Percentiles rank a stretch among this genome's conserved stretches.
phyloP scores from a whole-genome alignment of 169 alveolate genomes.

The Babesia gibsoni region DNA sequence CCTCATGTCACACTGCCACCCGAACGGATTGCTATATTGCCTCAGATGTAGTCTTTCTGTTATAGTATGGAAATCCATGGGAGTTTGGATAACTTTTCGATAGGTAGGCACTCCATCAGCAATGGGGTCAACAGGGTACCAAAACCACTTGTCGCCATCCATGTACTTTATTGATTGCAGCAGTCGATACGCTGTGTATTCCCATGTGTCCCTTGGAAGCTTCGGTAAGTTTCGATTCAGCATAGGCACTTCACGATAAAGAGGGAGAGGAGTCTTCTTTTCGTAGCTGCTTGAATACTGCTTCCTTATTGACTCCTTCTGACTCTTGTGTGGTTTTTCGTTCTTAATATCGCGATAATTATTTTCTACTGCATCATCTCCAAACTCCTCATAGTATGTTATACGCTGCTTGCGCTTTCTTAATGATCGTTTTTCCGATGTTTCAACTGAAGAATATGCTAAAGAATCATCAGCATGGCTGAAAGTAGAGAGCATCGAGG shows the following conservation, averaged over 20 bases:
- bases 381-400: slow-evolving; percentile 53
- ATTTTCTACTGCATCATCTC: slow-evolving; percentile 27
- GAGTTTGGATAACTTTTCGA: slow-evolving; percentile 30
- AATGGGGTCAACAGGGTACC: slow-evolving; percentile 68
- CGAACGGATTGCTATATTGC: slow-evolving; percentile 83
- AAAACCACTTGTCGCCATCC: slow-evolving; percentile 67
- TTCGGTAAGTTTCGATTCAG: slow-evolving; percentile 53
- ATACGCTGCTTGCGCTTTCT: slow-evolving; percentile 55
- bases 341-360: slow-evolving; percentile 13
- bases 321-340: slow-evolving; percentile 18
- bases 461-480: slow-evolving; percentile 27
- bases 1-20: slow-evolving; percentile 88
- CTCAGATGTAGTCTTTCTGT: slow-evolving; percentile 62
- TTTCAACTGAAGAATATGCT: not conserved
- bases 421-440: slow-evolving; percentile 37
- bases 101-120: slow-evolving; percentile 67
- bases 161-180: slow-evolving; percentile 51
- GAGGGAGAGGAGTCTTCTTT: slow-evolving; percentile 7
- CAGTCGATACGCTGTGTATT: slow-evolving; percentile 58
- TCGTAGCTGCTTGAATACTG: slow-evolving; percentile 12
- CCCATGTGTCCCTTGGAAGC: slow-evolving; percentile 62
- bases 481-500: not conserved
- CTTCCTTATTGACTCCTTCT: slow-evolving; percentile 4
- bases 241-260: slow-evolving; percentile 51
- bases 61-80: slow-evolving; percentile 64